These are phyloP conservation scores for Lupinus albus DNA, from an alignment of 306 rosid species.

Conservation along the genomic window DNA sequence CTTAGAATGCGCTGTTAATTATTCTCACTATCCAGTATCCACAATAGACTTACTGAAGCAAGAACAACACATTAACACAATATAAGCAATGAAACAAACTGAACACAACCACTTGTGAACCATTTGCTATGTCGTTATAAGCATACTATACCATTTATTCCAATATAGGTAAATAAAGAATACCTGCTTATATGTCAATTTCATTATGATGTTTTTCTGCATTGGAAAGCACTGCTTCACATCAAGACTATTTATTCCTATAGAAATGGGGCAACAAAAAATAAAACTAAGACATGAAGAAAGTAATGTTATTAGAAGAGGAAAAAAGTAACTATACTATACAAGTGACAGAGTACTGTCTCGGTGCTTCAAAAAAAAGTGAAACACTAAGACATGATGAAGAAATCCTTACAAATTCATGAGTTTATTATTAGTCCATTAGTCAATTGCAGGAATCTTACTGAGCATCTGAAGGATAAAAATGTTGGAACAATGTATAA, in stretches of 20 bases:
- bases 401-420: slow-evolving; percentile 17
- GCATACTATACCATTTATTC: slow-evolving; percentile 18
- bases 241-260: slow-evolving; percentile 68
- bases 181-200: slow-evolving; percentile 85
- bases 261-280: no score
- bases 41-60: no score
- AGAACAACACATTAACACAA: no score
- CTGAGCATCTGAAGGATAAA: not conserved
- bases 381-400: slow-evolving; percentile 27
- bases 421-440: slow-evolving; percentile 27
- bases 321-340: slow-evolving; percentile 35
- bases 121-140: slow-evolving; percentile 7
- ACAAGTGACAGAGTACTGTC: slow-evolving; percentile 5
- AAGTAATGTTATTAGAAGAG: no score
- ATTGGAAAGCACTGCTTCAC: slow-evolving; percentile 85
- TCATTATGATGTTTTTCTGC: slow-evolving; percentile 68
- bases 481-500: slow-evolving; percentile 8
- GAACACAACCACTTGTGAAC: no score
- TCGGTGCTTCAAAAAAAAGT: slow-evolving; percentile 26
- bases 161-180: slow-evolving; percentile 28
- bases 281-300: no score
- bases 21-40: no score
- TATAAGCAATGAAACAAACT: no score
- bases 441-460: slow-evolving; percentile 3
- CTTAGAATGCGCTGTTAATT: no score